Conservation (phyloP, 192 early-diverging fungal genomes). For the Chytriomyces confervae region DNA sequence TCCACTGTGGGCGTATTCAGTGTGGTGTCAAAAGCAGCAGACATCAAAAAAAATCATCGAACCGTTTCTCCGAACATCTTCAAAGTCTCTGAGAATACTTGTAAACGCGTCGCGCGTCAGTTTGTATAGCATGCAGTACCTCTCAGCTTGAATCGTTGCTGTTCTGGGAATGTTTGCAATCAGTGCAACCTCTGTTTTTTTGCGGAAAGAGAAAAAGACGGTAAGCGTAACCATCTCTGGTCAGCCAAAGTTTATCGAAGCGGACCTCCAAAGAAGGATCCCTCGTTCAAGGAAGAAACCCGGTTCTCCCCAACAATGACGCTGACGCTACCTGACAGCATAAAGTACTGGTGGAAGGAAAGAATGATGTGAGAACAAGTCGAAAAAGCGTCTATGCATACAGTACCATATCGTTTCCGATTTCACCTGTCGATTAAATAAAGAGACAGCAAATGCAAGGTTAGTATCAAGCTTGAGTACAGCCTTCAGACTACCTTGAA, state of each 20-base stretch:
- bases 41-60: too few relatives aligned
- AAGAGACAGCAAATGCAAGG: too few relatives aligned
- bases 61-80: slow-evolving; percentile 38
- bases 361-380: too few relatives aligned
- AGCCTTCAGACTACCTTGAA: slow-evolving; percentile 10
- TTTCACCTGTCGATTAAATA: too few relatives aligned
- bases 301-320: slow-evolving; percentile 32
- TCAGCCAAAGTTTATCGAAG: neutral
- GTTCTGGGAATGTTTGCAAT: slow-evolving; percentile 50
- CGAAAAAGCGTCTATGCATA: too few relatives aligned
- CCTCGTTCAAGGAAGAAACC: slow-evolving; percentile 32
- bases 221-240: neutral
- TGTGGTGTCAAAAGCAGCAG: neutral
- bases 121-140: slow-evolving; percentile 36
- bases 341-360: slow-evolving; percentile 38
- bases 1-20: slow-evolving; percentile 32
- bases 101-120: slow-evolving; percentile 38
- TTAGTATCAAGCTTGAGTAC: too few relatives aligned
- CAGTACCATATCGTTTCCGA: slow-evolving; percentile 21
- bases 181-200: slow-evolving; percentile 40
- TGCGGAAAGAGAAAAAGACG: neutral
- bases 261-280: slow-evolving; percentile 44
- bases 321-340: slow-evolving; percentile 22
- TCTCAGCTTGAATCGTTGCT: slow-evolving; percentile 43
- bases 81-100: slow-evolving; percentile 35